A percentile compares a stretch with the other conserved stretches of the same genome.
These are phyloP conservation scores for Aureobasidium sp. DNA, from an alignment of 2,329 filamentous ascomycete species.

Conservation along the genomic window DNA sequence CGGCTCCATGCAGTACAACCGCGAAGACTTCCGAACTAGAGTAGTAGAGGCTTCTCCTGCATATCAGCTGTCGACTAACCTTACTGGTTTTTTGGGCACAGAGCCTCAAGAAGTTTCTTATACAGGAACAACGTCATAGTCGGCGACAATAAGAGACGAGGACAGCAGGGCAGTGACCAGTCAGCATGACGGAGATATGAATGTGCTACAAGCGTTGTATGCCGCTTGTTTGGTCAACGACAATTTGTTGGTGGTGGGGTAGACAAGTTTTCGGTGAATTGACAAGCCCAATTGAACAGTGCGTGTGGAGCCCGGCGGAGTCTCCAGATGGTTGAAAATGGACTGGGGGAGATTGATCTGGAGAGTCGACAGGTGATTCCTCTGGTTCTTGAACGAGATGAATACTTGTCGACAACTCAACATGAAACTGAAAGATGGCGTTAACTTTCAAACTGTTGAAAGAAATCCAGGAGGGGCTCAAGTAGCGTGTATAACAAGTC, in stretches of 20 bases:
- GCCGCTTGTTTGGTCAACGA: not conserved
- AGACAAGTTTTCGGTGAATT: conserved; percentile 3
- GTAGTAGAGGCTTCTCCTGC: not conserved
- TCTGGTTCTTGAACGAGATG: not conserved
- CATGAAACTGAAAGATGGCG: too few species aligned
- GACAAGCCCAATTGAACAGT: not conserved
- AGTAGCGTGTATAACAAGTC: not conserved
- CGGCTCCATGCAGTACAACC: not conserved
- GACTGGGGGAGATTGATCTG: not conserved
- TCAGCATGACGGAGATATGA: not conserved
- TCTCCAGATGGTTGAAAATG: not conserved
- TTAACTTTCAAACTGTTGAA: not conserved
- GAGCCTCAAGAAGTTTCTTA: not conserved
- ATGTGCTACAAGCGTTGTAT: not conserved
- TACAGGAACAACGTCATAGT: not conserved
- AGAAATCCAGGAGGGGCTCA: not conserved
- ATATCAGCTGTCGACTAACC: not conserved
- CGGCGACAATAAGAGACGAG: not conserved
- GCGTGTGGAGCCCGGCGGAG: conserved; percentile 8
- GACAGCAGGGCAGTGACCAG: not conserved
- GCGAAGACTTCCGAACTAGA: not conserved
- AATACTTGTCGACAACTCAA: not conserved
- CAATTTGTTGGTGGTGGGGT: not conserved
- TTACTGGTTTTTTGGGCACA: not conserved
- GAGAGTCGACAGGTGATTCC: not conserved